Conservation (phyloP, 2,329 filamentous ascomycete species). For the Phialophora macrospora region DNA sequence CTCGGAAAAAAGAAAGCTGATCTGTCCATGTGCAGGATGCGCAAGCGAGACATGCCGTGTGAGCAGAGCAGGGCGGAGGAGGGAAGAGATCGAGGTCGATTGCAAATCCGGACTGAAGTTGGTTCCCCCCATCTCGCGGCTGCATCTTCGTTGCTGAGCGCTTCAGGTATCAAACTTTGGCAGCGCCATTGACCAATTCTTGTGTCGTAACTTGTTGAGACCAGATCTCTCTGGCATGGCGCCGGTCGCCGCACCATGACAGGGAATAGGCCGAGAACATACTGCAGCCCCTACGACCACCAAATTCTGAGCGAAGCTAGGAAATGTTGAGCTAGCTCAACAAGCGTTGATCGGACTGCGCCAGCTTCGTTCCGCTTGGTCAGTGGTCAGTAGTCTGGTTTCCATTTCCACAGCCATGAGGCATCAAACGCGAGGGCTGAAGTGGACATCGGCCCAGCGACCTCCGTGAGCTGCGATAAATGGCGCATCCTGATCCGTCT, state of each 20-base stretch:
- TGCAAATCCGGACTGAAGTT: not conserved
- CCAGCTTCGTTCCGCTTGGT: not conserved
- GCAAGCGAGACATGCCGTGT: not conserved
- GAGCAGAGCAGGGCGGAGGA: not conserved
- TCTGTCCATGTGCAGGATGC: not conserved
- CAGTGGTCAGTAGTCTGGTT: not conserved
- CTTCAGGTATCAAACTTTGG: not conserved
- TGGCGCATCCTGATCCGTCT: constrained; percentile 11
- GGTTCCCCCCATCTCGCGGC: not conserved
- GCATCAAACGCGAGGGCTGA: not conserved
- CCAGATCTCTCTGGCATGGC: not conserved
- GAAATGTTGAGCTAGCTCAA: not conserved
- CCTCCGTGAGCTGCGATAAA: constrained; percentile 4
- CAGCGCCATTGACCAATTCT: not conserved
- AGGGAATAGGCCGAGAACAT: not conserved
- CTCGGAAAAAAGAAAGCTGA: not conserved
- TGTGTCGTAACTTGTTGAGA: not conserved
- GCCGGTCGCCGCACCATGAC: not conserved
- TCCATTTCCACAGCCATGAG: not conserved
- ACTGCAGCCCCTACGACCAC: not conserved
- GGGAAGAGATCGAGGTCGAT: not conserved
- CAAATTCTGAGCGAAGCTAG: not conserved
- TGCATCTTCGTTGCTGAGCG: not conserved
- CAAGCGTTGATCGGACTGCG: not conserved
- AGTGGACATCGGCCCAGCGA: not conserved